Evolutionary conservation across 78 protist genomes (phyloP).

Genomic region (Chrysochromulina tobinii): DNA sequence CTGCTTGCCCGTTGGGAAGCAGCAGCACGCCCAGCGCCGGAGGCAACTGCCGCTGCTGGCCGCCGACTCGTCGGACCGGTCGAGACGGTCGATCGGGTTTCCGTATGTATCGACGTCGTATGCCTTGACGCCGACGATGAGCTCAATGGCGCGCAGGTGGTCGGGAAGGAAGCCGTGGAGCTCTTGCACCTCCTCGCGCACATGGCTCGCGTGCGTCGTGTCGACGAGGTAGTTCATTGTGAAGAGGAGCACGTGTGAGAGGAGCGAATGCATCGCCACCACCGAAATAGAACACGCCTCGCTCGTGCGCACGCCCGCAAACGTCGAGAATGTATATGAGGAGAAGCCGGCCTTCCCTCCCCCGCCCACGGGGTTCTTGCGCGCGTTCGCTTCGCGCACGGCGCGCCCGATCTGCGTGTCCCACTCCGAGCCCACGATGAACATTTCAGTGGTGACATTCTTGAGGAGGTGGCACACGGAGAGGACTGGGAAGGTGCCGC

Average conservation of each 20-base stretch:
- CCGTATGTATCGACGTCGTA: too few relatives aligned
- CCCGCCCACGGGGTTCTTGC: not conserved
- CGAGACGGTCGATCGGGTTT: too few relatives aligned
- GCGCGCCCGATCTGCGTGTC: constrained; percentile 19
- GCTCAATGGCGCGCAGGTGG: too few relatives aligned
- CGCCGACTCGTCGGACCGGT: too few relatives aligned
- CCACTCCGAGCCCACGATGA: constrained; percentile 16
- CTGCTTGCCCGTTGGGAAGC: too few relatives aligned
- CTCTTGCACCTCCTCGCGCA: too few relatives aligned
- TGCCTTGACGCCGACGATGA: too few relatives aligned
- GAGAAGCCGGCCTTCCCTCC: not conserved
- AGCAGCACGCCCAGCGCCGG: too few relatives aligned
- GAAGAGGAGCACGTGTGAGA: not conserved
- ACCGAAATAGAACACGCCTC: not conserved
- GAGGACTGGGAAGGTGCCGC: constrained; percentile 22
- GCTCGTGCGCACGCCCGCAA: not conserved
- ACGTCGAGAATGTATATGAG: not conserved
- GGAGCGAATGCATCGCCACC: not conserved
- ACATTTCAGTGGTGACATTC: not conserved
- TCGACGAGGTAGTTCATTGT: not conserved
- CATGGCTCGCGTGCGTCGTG: too few relatives aligned
- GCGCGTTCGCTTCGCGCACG: not conserved
- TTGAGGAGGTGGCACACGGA: not conserved
- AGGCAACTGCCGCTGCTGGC: too few relatives aligned
- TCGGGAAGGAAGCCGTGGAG: too few relatives aligned